A percentile compares a stretch with the other conserved stretches of the same genome.
Conservation (phyloP, 495 filamentous ascomycete species). For the Aspergillus carlsbadensis region DNA sequence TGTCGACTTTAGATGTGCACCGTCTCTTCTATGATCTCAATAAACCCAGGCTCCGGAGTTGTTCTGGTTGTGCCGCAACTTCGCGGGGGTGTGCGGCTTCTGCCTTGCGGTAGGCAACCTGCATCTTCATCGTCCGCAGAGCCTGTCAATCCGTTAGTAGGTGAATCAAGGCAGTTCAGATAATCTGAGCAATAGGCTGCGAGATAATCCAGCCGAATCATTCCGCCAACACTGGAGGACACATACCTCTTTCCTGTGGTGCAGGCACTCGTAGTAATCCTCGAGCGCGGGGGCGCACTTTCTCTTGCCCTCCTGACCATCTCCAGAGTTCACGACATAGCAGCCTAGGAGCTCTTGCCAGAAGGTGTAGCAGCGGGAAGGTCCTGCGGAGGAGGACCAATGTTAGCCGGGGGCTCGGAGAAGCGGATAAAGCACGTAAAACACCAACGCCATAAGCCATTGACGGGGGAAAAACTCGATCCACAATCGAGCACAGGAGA, state of each 20-base stretch:
- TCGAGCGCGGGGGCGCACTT: slow-evolving; percentile 89
- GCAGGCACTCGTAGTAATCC: slow-evolving; percentile 98
- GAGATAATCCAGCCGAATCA: background rate
- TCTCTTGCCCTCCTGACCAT: slow-evolving; percentile 77
- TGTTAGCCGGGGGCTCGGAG: slow-evolving; percentile 29
- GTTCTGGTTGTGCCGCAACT: slow-evolving; percentile 67
- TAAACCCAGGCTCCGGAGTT: slow-evolving; percentile 81
- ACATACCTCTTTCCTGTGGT: slow-evolving; percentile 95
- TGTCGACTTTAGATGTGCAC: background rate
- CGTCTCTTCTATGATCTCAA: slow-evolving; percentile 52
- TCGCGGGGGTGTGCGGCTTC: slow-evolving; percentile 74
- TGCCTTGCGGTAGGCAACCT: slow-evolving; percentile 83
- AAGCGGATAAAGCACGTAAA: slow-evolving; percentile 1
- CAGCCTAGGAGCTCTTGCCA: slow-evolving; percentile 93
- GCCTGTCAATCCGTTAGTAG: slow-evolving; percentile 49
- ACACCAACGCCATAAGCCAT: background rate
- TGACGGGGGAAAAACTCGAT: background rate
- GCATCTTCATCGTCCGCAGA: slow-evolving; percentile 72
- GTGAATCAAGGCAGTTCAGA: background rate
- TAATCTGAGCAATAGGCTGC: background rate
- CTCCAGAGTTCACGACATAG: slow-evolving; percentile 78
- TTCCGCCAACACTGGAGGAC: background rate
- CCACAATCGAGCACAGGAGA: background rate
- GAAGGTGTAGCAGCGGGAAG: slow-evolving; percentile 94
- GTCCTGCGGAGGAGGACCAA: slow-evolving; percentile 54